Base-by-base conservation (phyloP, 306 rosid species). In the Medicago lupulina region DNA sequence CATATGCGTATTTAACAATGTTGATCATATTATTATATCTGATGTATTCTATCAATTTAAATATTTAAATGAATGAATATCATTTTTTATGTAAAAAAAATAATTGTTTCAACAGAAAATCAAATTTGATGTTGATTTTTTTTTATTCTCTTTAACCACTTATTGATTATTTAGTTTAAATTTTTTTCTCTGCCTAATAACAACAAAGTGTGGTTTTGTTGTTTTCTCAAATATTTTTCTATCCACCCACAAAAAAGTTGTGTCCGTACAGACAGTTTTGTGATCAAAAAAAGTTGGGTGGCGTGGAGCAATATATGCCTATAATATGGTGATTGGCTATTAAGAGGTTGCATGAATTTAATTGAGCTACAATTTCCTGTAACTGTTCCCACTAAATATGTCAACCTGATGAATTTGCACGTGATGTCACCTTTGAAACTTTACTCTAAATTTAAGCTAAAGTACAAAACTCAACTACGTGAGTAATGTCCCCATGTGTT, bases 231-330 rank as follows among this genome's bases (percentile, higher is more conserved):
- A 50, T 15, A 6, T 62, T 34, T 57, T 14, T 18, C 21, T 64
- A 13, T 74, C 71, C 64, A 75, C 51, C 28, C 65, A 41, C n/a
- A 17, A 65, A 78, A 19, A 16, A 70, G 69, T 60, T 0, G 64
- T 28, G 68, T 78, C 86, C 86, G 86, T 83, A 83, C 83, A 74
- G 83, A 60, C 83, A 78, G 38, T 4, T 54, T 60, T 83, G 85
- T 83, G 87, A 83, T 71, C 53, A 36, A 70, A 58, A 21, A 80
- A 61, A 70, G 11, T 55, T 38, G 76, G 57, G 73, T 73, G 67
- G 36, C 86, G 86, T 83, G 85, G 87, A 86, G 61, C 60, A 62
- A 47, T 78, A 1, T 67, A 12, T 34, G 80, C 83, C 82, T 43
- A 66, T 74, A 6, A 51, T 67, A 28, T 38, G 3, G 62, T 43